phyloP scores from a whole-genome alignment of 2,329 filamentous ascomycete genomes.

The Neoarthrinium moseri region DNA sequence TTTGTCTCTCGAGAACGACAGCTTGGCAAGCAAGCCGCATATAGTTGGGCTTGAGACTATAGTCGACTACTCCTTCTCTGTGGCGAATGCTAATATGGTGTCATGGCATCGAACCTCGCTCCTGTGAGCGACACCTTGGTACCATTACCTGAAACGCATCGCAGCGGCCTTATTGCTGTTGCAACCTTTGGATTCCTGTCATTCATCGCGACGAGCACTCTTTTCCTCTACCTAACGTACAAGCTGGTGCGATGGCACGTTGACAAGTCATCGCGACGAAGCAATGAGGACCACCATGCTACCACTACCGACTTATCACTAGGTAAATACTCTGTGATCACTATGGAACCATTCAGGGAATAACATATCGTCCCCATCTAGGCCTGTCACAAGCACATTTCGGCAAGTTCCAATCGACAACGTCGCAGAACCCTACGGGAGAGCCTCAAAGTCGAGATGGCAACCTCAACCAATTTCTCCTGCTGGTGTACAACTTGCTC shows the following conservation, averaged over 20 bases:
- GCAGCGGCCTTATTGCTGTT: conserved; percentile 13
- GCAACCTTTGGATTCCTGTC: conserved; percentile 11
- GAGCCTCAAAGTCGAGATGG: conserved; percentile 18
- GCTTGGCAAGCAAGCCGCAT: background rate
- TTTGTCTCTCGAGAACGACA: background rate
- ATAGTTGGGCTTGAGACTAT: background rate
- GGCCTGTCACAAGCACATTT: conserved; percentile 6
- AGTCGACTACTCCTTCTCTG: background rate
- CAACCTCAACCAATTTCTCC: conserved; percentile 63
- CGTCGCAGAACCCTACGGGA: background rate
- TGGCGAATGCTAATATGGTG: background rate
- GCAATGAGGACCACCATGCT: background rate
- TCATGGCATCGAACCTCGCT: conserved; percentile 2
- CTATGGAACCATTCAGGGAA: no score
- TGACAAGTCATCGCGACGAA: background rate
- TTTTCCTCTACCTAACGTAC: conserved; percentile 11
- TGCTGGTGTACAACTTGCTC: conserved; percentile 69
- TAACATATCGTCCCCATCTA: no score
- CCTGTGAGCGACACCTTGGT: conserved; percentile 1
- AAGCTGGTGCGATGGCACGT: conserved; percentile 19
- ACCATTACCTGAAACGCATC: conserved; percentile 4
- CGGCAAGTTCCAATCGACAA: background rate
- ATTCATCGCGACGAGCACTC: conserved; percentile 5
- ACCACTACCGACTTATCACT: conserved; percentile 1
- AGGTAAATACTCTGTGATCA: no score